phyloP scores from a whole-genome alignment of 495 filamentous ascomycete genomes.

The Letharia columbiana region DNA sequence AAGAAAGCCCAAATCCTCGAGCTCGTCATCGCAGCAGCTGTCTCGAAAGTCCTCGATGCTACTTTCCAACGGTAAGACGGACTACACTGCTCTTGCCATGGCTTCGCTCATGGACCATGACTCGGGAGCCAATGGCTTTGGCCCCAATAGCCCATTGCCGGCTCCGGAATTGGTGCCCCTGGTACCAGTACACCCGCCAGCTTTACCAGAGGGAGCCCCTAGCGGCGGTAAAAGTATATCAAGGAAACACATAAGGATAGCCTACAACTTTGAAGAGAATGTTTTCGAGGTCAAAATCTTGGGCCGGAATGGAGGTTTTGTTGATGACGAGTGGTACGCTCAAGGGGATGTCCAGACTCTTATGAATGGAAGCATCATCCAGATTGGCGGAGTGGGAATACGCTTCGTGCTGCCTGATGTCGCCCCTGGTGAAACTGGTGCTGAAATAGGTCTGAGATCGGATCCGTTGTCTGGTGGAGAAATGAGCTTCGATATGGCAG shows the following conservation, averaged over 20 bases:
- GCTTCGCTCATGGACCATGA: slow-evolving; percentile 31
- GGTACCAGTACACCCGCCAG: slow-evolving; percentile 71
- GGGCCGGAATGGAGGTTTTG: slow-evolving; percentile 79
- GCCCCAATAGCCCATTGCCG: slow-evolving; percentile 38
- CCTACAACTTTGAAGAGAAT: slow-evolving; percentile 65
- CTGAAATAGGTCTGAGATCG: slow-evolving; percentile 33
- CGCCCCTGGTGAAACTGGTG: slow-evolving; percentile 57
- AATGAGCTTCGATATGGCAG: slow-evolving; percentile 41
- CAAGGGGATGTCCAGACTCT: slow-evolving; percentile 55
- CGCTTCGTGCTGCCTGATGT: slow-evolving; percentile 67
- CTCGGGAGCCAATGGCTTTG: slow-evolving; percentile 18
- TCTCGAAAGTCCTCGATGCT: slow-evolving; percentile 46
- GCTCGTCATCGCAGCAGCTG: slow-evolving; percentile 31
- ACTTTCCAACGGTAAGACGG: slow-evolving; percentile 31
- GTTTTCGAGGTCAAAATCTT: slow-evolving; percentile 73
- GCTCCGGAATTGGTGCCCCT: slow-evolving; percentile 60
- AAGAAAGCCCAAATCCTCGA: slow-evolving; percentile 34
- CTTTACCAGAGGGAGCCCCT: slow-evolving; percentile 49
- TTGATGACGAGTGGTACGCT: slow-evolving; percentile 60
- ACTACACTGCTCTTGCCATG: slow-evolving; percentile 38
- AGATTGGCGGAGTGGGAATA: slow-evolving; percentile 71
- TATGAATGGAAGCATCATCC: slow-evolving; percentile 62
- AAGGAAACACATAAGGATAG: slow-evolving; percentile 72
- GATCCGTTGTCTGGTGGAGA: slow-evolving; percentile 23
- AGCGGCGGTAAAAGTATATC: slow-evolving; percentile 59